Evolutionary conservation across 192 early-diverging fungal species (phyloP).

Genomic region (Ramicandelaber brevisporus): DNA sequence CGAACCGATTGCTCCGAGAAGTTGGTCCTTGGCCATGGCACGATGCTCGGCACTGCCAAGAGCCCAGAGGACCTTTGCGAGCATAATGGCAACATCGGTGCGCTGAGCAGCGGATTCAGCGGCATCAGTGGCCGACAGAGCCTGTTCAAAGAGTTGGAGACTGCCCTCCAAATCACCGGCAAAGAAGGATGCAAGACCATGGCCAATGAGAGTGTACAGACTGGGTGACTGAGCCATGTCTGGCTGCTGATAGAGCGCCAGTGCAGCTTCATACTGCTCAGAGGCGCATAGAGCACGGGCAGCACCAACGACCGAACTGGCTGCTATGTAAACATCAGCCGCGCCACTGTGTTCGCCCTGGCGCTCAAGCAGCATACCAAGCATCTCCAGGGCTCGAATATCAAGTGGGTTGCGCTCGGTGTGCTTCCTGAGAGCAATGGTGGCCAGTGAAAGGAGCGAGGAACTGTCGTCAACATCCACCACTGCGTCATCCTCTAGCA

Average conservation of each 20-base stretch:
- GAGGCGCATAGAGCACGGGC: conserved; percentile 39
- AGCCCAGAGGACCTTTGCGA: conserved; percentile 78
- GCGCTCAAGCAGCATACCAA: conserved; percentile 52
- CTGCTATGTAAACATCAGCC: conserved; percentile 27
- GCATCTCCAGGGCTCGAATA: conserved; percentile 29
- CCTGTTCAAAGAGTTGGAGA: conserved; percentile 43
- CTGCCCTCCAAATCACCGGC: conserved; percentile 30
- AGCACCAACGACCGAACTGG: conserved; percentile 28
- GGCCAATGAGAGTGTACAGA: conserved; percentile 24
- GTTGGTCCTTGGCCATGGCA: conserved; percentile 47
- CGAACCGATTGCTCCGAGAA: conserved; percentile 18
- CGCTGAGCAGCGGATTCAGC: conserved; percentile 18
- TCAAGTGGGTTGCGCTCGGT: conserved; percentile 28
- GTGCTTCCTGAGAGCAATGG: conserved; percentile 36
- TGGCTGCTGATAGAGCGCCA: conserved; percentile 19
- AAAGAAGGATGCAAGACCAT: conserved; percentile 57
- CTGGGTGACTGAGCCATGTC: conserved; percentile 2
- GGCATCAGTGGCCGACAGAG: conserved; percentile 23
- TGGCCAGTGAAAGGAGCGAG: no score
- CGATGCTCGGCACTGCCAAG: conserved; percentile 54
- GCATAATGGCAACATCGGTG: conserved; percentile 36
- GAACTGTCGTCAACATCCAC: no score
- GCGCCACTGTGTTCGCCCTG: conserved; percentile 39
- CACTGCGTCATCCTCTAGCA: no score
- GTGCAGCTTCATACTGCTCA: conserved; percentile 26